Evolutionary conservation across 2,329 filamentous ascomycete species (phyloP).

Genomic region (Elsinoe australis): DNA sequence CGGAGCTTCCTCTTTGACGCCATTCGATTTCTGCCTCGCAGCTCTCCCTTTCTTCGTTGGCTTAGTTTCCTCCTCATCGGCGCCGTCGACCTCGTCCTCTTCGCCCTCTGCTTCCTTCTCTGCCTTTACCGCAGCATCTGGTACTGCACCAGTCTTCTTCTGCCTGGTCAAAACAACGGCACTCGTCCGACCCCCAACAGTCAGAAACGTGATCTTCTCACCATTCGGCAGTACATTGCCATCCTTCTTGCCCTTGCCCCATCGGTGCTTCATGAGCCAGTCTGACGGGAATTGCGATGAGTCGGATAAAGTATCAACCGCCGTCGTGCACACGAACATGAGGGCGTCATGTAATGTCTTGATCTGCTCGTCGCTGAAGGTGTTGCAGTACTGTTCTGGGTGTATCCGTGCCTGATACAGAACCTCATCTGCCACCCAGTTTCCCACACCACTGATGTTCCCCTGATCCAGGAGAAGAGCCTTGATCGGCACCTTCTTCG

Average conservation of each 20-base stretch:
- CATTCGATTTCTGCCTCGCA: conserved; percentile 18
- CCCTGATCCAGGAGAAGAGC: conserved; percentile 80
- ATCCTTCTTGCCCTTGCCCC: conserved; percentile 79
- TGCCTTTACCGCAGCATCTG: conserved; percentile 38
- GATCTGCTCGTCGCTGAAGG: conserved; percentile 65
- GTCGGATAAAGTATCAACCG: conserved; percentile 71
- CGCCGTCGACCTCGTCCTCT: background rate
- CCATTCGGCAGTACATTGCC: conserved; percentile 67
- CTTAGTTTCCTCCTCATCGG: conserved; percentile 8
- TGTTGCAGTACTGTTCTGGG: conserved; percentile 86
- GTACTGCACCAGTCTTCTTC: conserved; percentile 64
- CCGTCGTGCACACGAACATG: conserved; percentile 69
- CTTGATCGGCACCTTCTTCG: conserved; percentile 80
- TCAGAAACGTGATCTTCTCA: conserved; percentile 76
- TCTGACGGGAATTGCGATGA: conserved; percentile 75
- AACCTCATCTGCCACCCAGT: conserved; percentile 96
- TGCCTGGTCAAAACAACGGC: conserved; percentile 80
- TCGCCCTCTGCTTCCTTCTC: conserved; percentile 14
- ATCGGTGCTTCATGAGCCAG: conserved; percentile 55
- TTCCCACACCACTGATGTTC: conserved; percentile 85
- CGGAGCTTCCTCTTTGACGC: background rate
- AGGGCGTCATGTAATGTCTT: conserved; percentile 64
- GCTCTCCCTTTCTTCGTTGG: conserved; percentile 7
- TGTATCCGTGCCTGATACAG: conserved; percentile 83
- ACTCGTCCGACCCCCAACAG: conserved; percentile 83